Evolutionary conservation across 257 asterid species (phyloP), one percentile per base, ranked within the genome.

Genomic region (Solanum pinnatisectum): DNA sequence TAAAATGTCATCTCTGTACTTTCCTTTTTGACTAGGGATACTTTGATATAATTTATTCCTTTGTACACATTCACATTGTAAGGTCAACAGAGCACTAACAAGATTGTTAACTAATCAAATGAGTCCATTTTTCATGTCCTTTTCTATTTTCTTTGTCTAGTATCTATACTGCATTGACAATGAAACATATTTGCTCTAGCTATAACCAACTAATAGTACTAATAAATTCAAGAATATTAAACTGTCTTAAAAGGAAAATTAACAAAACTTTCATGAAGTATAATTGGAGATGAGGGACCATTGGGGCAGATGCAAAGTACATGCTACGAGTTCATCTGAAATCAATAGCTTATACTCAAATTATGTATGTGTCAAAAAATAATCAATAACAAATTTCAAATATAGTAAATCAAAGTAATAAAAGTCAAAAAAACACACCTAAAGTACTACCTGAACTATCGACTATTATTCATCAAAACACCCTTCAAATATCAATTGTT

Each of bases 241-340:
- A 44, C 25, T 27, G 65, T 44, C 39, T 63, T 15, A 27, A 8
- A 15, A 44, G 52, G 27, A 44, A 35, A 78, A 42, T 59, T 42
- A 78, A 78, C 13, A 42, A 78, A 42, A 23, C 13, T n/a, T 14
- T 42, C 22, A 33, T 33, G 25, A 33, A 72, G 42, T 23, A 76
- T 76, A 37, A 76, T 40, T 76, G 83, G 83, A 37, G 36, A 74
- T 77, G 27, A 81, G 90, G 91, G 92, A 83, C 91, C 91, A 87
- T 67, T 67, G 3, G 36, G 35, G 73, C 7, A 25, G 8, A 65
- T 13, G 13, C 32, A 65, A 25, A n/a, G 4, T 20, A 65, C 72
- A 65, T 65, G 18, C 14, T 65, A 65, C 20, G 33, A 25, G 18
- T 67, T 67, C 18, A 67, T 67, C 4, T 67, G 22, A 27, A 67